phyloP scores from a whole-genome alignment of 169 alveolate species.

The Cryptosporidium felis region DNA sequence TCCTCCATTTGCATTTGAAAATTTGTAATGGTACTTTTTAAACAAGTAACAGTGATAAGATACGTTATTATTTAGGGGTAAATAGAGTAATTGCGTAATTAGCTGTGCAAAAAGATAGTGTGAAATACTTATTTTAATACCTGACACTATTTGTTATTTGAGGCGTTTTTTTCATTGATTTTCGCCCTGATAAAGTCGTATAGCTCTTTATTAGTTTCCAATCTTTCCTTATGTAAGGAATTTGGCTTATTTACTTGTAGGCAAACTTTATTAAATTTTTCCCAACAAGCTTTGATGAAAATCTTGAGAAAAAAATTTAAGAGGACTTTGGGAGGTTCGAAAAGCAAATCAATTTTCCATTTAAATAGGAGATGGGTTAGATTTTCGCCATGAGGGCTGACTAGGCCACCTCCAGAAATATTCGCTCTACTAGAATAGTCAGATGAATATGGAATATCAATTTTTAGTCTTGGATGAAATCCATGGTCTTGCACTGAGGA shows the following conservation, averaged over 20 bases:
- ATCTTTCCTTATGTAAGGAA: conserved; percentile 49
- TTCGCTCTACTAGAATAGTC: conserved; percentile 40
- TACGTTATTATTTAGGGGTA: too few species aligned
- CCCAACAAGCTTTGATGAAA: conserved; percentile 68
- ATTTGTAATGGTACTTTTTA: too few species aligned
- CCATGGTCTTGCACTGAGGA: conserved; percentile 65
- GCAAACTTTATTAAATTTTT: conserved; percentile 21
- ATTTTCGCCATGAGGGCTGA: conserved; percentile 24
- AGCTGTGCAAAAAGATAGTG: too few species aligned
- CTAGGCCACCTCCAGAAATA: conserved; percentile 59
- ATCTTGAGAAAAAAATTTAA: conserved; percentile 23
- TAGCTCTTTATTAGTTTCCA: conserved; percentile 1
- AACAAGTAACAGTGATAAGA: too few species aligned
- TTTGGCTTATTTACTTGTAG: conserved; percentile 33
- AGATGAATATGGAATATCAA: conserved; percentile 26
- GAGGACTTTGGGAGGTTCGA: conserved; percentile 32
- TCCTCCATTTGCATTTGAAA: too few species aligned
- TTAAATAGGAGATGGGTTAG: conserved; percentile 15
- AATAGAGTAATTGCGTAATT: too few species aligned
- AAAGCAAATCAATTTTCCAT: conserved; percentile 56
- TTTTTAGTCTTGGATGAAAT: conserved; percentile 48
- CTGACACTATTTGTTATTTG: too few species aligned
- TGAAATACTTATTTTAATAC: too few species aligned
- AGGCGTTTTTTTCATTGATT: not conserved
- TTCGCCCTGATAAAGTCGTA: conserved; percentile 34